Percentiles rank a stretch among this genome's conserved stretches.
Evolutionary conservation across 2,329 filamentous ascomycete species (phyloP).

Genomic region (Aspergillus quadrilineatus): DNA sequence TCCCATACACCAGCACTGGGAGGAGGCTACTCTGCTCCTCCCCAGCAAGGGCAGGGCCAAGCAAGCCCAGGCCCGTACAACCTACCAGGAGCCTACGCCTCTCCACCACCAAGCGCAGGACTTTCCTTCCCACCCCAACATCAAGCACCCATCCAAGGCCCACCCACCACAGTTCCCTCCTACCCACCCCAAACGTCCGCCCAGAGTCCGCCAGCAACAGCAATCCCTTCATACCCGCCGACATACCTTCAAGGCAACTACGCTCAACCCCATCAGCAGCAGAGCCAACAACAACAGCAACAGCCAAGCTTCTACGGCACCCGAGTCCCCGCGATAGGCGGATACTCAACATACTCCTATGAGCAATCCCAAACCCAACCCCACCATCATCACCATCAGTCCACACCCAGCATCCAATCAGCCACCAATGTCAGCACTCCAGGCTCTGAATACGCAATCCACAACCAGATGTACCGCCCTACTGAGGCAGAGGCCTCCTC

Average conservation of each 20-base stretch:
- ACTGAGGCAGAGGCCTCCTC: slow-evolving; percentile 43
- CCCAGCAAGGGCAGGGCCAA: slow-evolving; percentile 22
- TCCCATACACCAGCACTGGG: slow-evolving; percentile 25
- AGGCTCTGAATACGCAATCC: slow-evolving; percentile 43
- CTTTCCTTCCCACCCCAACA: slow-evolving; percentile 27
- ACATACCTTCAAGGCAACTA: slow-evolving; percentile 19
- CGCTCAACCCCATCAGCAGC: slow-evolving; percentile 11
- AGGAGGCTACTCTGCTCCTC: slow-evolving; percentile 17
- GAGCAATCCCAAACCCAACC: slow-evolving; percentile 29
- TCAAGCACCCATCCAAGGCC: slow-evolving; percentile 26
- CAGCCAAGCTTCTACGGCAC: slow-evolving; percentile 10
- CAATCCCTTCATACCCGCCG: slow-evolving; percentile 31
- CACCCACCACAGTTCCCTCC: slow-evolving; percentile 26
- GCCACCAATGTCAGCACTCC: slow-evolving; percentile 9
- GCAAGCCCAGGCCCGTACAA: slow-evolving; percentile 24
- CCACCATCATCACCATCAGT: background rate
- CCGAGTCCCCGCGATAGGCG: slow-evolving; percentile 29
- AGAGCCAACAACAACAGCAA: slow-evolving; percentile 17
- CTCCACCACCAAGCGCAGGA: slow-evolving; percentile 39
- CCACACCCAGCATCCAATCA: slow-evolving; percentile 1
- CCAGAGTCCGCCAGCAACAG: slow-evolving; percentile 25
- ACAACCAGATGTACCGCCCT: slow-evolving; percentile 48
- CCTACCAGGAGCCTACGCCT: slow-evolving; percentile 30
- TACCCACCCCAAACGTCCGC: slow-evolving; percentile 29
- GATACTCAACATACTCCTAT: slow-evolving; percentile 46